phyloP scores from a whole-genome alignment of 768 basidiomycete genomes.

The Boletus rubescentipes region DNA sequence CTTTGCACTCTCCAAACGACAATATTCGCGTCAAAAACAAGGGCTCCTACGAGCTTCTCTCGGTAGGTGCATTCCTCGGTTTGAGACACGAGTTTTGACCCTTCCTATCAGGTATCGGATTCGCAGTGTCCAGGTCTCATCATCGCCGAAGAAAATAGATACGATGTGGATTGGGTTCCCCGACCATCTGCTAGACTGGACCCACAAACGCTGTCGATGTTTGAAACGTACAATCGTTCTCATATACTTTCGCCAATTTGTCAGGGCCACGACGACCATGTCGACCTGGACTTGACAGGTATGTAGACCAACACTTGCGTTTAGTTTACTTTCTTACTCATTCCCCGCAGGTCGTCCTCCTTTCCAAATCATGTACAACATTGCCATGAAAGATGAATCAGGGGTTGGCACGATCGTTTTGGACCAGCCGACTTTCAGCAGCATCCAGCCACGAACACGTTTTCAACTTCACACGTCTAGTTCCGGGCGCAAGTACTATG shows the following conservation, averaged over 20 bases:
- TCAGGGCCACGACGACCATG: conserved; percentile 76
- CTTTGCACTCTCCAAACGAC: conserved; percentile 64
- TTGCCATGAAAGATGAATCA: conserved; percentile 64
- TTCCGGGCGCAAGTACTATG: conserved; percentile 83
- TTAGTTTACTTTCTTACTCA: background rate
- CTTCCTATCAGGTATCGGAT: conserved; percentile 61
- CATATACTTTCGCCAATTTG: conserved; percentile 77
- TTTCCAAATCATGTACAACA: conserved; percentile 90
- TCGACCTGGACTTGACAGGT: conserved; percentile 84
- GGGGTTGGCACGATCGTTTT: conserved; percentile 71
- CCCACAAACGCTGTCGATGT: conserved; percentile 51
- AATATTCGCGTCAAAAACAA: conserved; percentile 69
- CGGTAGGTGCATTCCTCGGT: conserved; percentile 41
- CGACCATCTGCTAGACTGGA: conserved; percentile 74
- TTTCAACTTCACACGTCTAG: conserved; percentile 79
- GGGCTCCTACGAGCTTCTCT: conserved; percentile 73
- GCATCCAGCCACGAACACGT: conserved; percentile 75
- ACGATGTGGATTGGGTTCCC: conserved; percentile 76
- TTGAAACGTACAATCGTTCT: conserved; percentile 67
- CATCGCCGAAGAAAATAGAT: conserved; percentile 55
- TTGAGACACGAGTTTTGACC: background rate
- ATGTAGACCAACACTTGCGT: conserved; percentile 10
- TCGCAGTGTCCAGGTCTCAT: conserved; percentile 83
- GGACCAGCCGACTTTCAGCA: conserved; percentile 79
- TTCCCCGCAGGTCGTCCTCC: conserved; percentile 71